A percentile compares a stretch with the other conserved stretches of the same genome.
phyloP scores from a whole-genome alignment of 768 basidiomycete species.

The Cystofilobasidium macerans region DNA sequence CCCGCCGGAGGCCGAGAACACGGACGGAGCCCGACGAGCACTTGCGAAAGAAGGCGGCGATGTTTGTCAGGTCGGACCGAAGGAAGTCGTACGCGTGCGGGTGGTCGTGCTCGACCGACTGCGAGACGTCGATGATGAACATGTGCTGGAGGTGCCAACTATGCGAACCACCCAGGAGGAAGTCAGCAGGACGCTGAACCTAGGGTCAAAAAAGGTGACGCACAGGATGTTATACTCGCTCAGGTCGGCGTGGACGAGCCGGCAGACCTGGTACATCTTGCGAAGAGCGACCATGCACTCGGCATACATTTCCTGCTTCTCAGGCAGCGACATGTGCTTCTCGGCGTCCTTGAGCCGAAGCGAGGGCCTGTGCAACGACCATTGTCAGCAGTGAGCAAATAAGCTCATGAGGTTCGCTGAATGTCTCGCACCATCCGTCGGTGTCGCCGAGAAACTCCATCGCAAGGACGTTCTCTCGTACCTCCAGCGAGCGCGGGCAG shows the following conservation, averaged over 20 bases:
- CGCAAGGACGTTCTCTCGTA: constrained; percentile 89
- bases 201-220: constrained; percentile 27
- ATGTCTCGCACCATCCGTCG: constrained; percentile 59
- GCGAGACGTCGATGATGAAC: constrained; percentile 94
- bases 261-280: constrained; percentile 77
- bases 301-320: constrained; percentile 54
- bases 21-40: constrained; percentile 48
- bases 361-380: constrained; percentile 54
- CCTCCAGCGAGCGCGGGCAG: constrained; percentile 82
- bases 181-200: not conserved
- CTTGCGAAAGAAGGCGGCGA: constrained; percentile 80
- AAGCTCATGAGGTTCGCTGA: not conserved
- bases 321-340: constrained; percentile 32
- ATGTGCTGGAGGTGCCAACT: constrained; percentile 50
- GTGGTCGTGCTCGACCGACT: constrained; percentile 97
- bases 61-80: constrained; percentile 77
- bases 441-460: constrained; percentile 82
- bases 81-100: constrained; percentile 93
- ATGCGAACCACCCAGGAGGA: not conserved
- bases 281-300: constrained; percentile 71
- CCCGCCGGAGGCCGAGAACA: constrained; percentile 64
- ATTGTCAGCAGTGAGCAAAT: constrained; percentile 6
- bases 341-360: constrained; percentile 86
- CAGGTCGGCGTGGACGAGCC: constrained; percentile 91
- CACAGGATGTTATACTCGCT: constrained; percentile 97